Evolutionary conservation across 192 early-diverging fungal genomes (phyloP), one percentile per base, ranked within the genome.

Genomic region (Coemansia sp.): DNA sequence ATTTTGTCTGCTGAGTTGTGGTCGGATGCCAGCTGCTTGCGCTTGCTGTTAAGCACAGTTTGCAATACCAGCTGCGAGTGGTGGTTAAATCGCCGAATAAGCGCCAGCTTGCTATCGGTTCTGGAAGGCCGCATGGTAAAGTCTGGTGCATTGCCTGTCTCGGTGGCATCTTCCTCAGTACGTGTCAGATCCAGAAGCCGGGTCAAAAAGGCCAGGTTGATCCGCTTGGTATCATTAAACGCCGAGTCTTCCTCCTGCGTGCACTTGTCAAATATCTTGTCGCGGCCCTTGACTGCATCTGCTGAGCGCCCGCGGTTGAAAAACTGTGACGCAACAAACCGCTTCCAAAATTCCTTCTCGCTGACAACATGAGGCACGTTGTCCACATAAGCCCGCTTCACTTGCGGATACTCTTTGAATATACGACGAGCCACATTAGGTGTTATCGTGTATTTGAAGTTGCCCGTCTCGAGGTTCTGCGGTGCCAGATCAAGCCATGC

Each of bases 361-460:
- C 45, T 39, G 42, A 91, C 55, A 45, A 84, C 84, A 54, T 88
- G 84, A 4, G 93, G 91, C 0, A 96, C 93, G 72, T 87, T 84
- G 1, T 81, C 83, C 38, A 88, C 80, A 56, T 90, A 96, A 6
- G 91, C 92, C 21, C 83, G 72, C 54, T 88, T 87, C 5, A 96
- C 92, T 18, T 87, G 81, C 12, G 95, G 95, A 57, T 85, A 95
- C 60, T 96, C 89, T 19, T 84, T 84, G 57, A 94, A 94, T 13
- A 98, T 94, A 31, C 86, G 86, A 42, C 91, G 83, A 20, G 94
- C 91, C 13, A 91, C 84, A 41, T 93, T 90, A n/a, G 86, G 84
- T n/a, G 89, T 94, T 45, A 97, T 83, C 3, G 83, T 91, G 61
- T 88, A 91, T 52, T 87, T 94, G 49, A 90, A 80, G 65, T 92